Conservation (phyloP, 1,284 basidiomycete genomes). For the Leccinum pachyderme region DNA sequence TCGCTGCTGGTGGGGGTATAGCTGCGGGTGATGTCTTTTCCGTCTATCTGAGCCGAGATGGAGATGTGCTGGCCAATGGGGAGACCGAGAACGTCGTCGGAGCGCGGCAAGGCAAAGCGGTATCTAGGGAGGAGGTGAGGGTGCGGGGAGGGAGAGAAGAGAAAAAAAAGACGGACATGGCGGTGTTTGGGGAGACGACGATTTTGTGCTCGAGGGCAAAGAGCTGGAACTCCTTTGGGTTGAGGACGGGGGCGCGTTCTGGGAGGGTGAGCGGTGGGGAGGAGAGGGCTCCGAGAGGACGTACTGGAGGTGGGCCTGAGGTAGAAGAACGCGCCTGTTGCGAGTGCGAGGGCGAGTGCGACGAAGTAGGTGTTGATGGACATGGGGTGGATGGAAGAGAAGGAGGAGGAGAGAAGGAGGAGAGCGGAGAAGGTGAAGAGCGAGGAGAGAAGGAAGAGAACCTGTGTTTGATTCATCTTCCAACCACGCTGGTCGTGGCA, state of each 20-base stretch:
- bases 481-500: conserved; percentile 50
- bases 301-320: conserved; percentile 44
- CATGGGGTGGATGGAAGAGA: conserved; percentile 19
- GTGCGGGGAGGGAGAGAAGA: neutral
- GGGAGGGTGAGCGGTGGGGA: conserved; percentile 16
- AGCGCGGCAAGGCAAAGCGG: conserved; percentile 80
- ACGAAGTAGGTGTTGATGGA: conserved; percentile 28
- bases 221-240: conserved; percentile 76
- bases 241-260: conserved; percentile 67
- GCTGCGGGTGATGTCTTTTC: conserved; percentile 86
- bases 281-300: conserved; percentile 35
- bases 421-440: conserved; percentile 46
- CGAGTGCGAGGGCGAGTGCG: conserved; percentile 38
- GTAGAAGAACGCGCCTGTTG: conserved; percentile 40
- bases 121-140: conserved; percentile 54
- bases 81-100: conserved; percentile 81
- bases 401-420: conserved; percentile 38
- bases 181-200: conserved; percentile 91
- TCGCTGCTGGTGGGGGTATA: conserved; percentile 96
- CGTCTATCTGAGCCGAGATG: conserved; percentile 86
- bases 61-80: conserved; percentile 97
- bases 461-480: conserved; percentile 44
- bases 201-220: conserved; percentile 84
- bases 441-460: conserved; percentile 54
- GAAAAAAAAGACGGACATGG: conserved; percentile 57